phyloP scores from a whole-genome alignment of 2,329 filamentous ascomycete genomes.

The Zopfia rhizophila region DNA sequence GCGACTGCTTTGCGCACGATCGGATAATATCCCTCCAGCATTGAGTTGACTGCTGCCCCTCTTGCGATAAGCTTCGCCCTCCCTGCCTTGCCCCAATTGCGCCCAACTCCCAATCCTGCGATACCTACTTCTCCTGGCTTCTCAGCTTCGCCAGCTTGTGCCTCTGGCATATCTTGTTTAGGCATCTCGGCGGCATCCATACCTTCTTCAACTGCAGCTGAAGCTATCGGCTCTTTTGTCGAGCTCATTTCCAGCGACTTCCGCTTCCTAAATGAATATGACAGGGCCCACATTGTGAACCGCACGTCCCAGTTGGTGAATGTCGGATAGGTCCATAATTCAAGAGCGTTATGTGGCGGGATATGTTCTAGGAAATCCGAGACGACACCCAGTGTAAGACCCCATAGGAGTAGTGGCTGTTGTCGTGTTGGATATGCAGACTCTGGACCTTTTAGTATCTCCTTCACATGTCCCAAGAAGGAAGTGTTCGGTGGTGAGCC shows the following conservation, averaged over 20 bases:
- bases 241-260: conserved; percentile 45
- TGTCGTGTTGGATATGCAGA: conserved; percentile 45
- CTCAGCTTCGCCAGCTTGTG: conserved; percentile 28
- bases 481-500: conserved; percentile 23
- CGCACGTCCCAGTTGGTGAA: conserved; percentile 72
- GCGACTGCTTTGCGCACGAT: conserved; percentile 60
- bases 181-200: conserved; percentile 34
- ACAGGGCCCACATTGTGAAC: conserved; percentile 68
- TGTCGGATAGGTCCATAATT: conserved; percentile 74
- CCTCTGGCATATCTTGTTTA: conserved; percentile 36
- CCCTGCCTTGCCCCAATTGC: conserved; percentile 48
- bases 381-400: conserved; percentile 73
- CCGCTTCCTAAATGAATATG: conserved; percentile 62
- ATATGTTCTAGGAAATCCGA: conserved; percentile 75
- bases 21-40: conserved; percentile 65
- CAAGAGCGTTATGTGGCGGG: conserved; percentile 70
- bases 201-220: conserved; percentile 33
- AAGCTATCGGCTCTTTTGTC: conserved; percentile 5
- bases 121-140: conserved; percentile 57
- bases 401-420: conserved; percentile 71
- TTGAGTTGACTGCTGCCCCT: conserved; percentile 56
- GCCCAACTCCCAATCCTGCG: conserved; percentile 57
- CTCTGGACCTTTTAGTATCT: conserved; percentile 27
- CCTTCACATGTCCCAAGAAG: conserved; percentile 23
- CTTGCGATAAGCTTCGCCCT: conserved; percentile 50